These are phyloP conservation scores for Penicillium flavigenum DNA, from an alignment of 495 filamentous ascomycete genomes.

Conservation along the genomic window DNA sequence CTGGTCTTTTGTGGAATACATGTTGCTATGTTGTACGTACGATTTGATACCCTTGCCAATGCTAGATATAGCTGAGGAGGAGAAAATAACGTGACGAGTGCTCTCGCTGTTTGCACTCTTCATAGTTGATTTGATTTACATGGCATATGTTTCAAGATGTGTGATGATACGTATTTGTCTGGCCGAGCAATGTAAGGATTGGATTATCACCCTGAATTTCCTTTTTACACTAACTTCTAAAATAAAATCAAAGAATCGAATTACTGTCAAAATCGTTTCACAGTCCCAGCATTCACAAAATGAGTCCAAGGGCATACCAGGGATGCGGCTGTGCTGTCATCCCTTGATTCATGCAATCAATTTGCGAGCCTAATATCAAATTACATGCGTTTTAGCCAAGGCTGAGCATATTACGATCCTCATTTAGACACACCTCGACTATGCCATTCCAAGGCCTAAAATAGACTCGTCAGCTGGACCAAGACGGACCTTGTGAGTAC, in stretches of 20 bases:
- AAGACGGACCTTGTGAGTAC: background rate
- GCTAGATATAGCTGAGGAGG: background rate
- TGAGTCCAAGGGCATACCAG: background rate
- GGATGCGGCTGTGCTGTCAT: slow-evolving; percentile 1
- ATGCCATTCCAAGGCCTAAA: background rate
- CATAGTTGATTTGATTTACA: slow-evolving; percentile 5
- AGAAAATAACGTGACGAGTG: slow-evolving; percentile 12
- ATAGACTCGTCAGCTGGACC: background rate
- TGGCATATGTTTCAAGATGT: background rate
- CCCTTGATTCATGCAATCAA: slow-evolving; percentile 4
- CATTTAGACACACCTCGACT: background rate
- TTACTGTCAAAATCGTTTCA: background rate
- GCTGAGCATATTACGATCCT: slow-evolving; percentile 6
- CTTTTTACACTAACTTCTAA: background rate
- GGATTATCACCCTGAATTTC: background rate
- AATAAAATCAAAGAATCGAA: background rate
- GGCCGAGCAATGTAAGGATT: background rate
- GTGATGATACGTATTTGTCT: slow-evolving; percentile 10
- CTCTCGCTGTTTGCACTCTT: slow-evolving; percentile 7
- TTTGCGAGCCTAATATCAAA: background rate
- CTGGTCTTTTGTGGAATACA: slow-evolving; percentile 11
- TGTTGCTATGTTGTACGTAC: slow-evolving; percentile 20
- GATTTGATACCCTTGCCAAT: background rate
- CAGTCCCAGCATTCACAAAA: too few relatives aligned
- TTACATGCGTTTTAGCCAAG: background rate